Percentiles rank a stretch among this genome's conserved stretches.
These are phyloP conservation scores for Arachnomyces sp. DNA, from an alignment of 2,329 filamentous ascomycete species.

Conservation along the genomic window DNA sequence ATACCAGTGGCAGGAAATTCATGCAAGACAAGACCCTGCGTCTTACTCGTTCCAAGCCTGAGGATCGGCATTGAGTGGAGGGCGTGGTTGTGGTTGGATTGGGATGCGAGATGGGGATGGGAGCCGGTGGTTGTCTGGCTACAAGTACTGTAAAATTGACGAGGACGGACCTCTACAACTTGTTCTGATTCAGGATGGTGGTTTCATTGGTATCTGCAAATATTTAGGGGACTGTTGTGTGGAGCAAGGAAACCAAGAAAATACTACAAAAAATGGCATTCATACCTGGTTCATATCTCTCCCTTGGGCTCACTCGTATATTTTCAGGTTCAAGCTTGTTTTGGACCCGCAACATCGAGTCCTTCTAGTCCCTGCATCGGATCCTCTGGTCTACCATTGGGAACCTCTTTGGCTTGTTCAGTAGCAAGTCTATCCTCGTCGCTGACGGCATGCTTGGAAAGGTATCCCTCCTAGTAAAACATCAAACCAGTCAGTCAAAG, in stretches of 20 bases:
- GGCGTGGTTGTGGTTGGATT: background rate
- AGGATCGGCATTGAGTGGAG: conserved; percentile 20
- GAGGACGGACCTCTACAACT: too few species aligned
- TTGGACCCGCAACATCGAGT: conserved; percentile 87
- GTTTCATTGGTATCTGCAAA: too few species aligned
- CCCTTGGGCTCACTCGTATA: conserved; percentile 14
- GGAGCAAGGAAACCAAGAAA: background rate
- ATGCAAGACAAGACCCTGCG: conserved; percentile 85
- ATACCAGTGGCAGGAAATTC: conserved; percentile 77
- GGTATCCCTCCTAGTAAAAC: conserved; percentile 69
- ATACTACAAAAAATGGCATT: background rate
- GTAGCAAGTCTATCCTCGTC: conserved; percentile 64
- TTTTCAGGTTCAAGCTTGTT: conserved; percentile 51
- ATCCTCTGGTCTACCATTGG: conserved; percentile 56
- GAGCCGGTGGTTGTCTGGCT: too few species aligned
- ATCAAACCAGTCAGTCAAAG: conserved; percentile 4
- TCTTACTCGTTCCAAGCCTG: conserved; percentile 60
- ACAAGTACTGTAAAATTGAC: too few species aligned
- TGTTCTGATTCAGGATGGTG: too few species aligned
- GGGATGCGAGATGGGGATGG: too few species aligned
- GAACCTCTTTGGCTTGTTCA: conserved; percentile 45
- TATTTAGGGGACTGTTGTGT: too few species aligned
- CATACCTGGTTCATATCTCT: background rate
- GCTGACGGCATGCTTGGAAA: conserved; percentile 76
- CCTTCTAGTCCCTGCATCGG: conserved; percentile 95